Percentiles rank a stretch among this genome's conserved stretches.
phyloP scores from a whole-genome alignment of 1,284 basidiomycete genomes.

The Ganoderma meredithae region DNA sequence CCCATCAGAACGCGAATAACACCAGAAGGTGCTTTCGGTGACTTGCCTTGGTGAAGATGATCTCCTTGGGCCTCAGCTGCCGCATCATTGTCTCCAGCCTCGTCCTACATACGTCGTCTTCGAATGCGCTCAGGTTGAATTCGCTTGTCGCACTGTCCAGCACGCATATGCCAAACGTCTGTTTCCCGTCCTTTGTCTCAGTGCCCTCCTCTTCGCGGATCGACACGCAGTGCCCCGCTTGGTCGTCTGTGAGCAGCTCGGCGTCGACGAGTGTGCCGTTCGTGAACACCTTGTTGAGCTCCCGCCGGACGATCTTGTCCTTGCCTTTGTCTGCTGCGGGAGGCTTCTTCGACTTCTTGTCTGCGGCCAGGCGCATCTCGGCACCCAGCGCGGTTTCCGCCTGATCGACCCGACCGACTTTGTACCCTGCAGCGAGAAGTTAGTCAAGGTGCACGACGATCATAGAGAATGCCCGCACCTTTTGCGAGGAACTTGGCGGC shows the following conservation, averaged over 20 bases:
- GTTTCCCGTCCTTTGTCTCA: constrained; percentile 22
- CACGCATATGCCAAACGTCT: constrained; percentile 68
- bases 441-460: neutral
- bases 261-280: constrained; percentile 97
- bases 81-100: constrained; percentile 94
- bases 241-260: constrained; percentile 89
- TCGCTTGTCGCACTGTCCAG: constrained; percentile 96
- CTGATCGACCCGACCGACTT: constrained; percentile 97
- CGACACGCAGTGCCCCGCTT: constrained; percentile 94
- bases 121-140: constrained; percentile 91
- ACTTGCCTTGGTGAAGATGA: constrained; percentile 88
- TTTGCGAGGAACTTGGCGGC: constrained; percentile 87
- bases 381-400: constrained; percentile 91
- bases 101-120: constrained; percentile 93
- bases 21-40: neutral
- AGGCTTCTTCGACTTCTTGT: constrained; percentile 65
- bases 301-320: constrained; percentile 87
- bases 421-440: constrained; percentile 69
- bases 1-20: neutral
- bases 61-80: constrained; percentile 92
- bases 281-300: constrained; percentile 95
- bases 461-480: constrained; percentile 49
- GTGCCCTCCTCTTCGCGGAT: constrained; percentile 57
- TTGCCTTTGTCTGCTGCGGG: constrained; percentile 55
- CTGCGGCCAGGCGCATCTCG: constrained; percentile 80